A percentile compares a stretch with the other conserved stretches of the same genome.
These are phyloP conservation scores for Termitomyces sp. DNA, from an alignment of 768 basidiomycete species.

Conservation along the genomic window DNA sequence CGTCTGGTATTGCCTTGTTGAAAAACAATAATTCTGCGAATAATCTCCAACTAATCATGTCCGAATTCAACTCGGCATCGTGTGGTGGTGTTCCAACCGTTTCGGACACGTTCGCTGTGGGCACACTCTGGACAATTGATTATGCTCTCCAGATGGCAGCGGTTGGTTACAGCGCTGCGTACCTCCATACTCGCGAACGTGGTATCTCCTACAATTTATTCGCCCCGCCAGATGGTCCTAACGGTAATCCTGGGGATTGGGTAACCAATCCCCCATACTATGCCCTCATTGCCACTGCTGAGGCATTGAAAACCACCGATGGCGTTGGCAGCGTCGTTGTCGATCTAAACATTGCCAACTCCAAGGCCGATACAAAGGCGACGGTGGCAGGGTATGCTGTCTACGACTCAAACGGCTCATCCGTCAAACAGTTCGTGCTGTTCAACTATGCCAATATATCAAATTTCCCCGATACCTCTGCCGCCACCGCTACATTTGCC, in stretches of 20 bases:
- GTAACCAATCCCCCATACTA: slow-evolving; percentile 47
- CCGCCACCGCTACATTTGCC: slow-evolving; percentile 30
- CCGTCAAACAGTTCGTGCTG: slow-evolving; percentile 36
- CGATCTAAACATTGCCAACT: slow-evolving; percentile 40
- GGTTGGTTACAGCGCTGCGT: slow-evolving; percentile 43
- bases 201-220: slow-evolving; percentile 51
- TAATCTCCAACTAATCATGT: slow-evolving; percentile 39
- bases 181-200: slow-evolving; percentile 49
- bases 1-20: slow-evolving; percentile 31
- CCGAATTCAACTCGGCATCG: slow-evolving; percentile 50
- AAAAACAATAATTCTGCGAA: slow-evolving; percentile 23
- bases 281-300: slow-evolving; percentile 40
- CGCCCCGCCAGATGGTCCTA: slow-evolving; percentile 32
- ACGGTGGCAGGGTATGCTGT: slow-evolving; percentile 52
- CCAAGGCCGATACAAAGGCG: slow-evolving; percentile 28
- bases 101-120: slow-evolving; percentile 47
- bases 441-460: slow-evolving; percentile 48
- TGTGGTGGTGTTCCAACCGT: slow-evolving; percentile 48
- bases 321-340: slow-evolving; percentile 33
- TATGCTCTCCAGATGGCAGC: slow-evolving; percentile 49
- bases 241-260: slow-evolving; percentile 34
- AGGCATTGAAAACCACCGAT: slow-evolving; percentile 35
- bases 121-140: slow-evolving; percentile 46
- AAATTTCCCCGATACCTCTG: slow-evolving; percentile 31
- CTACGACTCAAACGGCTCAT: slow-evolving; percentile 45